These are phyloP conservation scores for Glaciozyma martinii DNA, from an alignment of 768 basidiomycete genomes.

Conservation along the genomic window DNA sequence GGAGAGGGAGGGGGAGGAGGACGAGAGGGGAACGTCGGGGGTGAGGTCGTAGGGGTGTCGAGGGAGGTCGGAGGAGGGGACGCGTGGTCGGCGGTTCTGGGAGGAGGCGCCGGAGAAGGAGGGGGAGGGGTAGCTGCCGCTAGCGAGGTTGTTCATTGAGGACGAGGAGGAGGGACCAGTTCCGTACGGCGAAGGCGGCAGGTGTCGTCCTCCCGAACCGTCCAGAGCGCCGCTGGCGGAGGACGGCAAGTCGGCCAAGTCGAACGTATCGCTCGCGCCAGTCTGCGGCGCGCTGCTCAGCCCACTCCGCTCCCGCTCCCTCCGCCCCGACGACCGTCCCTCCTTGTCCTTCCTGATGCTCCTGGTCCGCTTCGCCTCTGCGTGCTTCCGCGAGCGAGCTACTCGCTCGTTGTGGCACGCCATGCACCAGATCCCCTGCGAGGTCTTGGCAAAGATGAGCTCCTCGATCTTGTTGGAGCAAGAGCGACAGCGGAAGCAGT, in stretches of 20 bases:
- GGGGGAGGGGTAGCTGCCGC: not conserved
- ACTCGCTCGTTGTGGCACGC: slow-evolving; percentile 95
- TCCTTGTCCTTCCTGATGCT: slow-evolving; percentile 29
- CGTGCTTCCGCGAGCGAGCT: slow-evolving; percentile 79
- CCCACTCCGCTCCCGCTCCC: slow-evolving; percentile 14
- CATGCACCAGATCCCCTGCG: slow-evolving; percentile 92
- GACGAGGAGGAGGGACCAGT: not conserved
- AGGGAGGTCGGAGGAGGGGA: not conserved
- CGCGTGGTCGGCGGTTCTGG: not conserved
- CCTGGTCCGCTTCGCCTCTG: slow-evolving; percentile 60
- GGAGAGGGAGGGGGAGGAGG: not conserved
- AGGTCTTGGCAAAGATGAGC: slow-evolving; percentile 95
- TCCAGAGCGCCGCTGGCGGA: not conserved
- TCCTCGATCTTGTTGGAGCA: slow-evolving; percentile 94
- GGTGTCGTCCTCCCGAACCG: not conserved
- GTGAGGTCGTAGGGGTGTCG: not conserved
- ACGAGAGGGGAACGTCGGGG: not conserved
- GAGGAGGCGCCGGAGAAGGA: not conserved
- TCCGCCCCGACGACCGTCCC: not conserved
- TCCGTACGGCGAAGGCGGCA: not conserved
- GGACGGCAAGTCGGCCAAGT: not conserved
- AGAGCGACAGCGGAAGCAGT: slow-evolving; percentile 96
- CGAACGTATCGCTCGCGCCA: not conserved
- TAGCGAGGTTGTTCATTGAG: not conserved
- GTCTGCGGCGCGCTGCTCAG: slow-evolving; percentile 3